Conservation (phyloP, 768 basidiomycete species). For the Albatrellus ellisii region DNA sequence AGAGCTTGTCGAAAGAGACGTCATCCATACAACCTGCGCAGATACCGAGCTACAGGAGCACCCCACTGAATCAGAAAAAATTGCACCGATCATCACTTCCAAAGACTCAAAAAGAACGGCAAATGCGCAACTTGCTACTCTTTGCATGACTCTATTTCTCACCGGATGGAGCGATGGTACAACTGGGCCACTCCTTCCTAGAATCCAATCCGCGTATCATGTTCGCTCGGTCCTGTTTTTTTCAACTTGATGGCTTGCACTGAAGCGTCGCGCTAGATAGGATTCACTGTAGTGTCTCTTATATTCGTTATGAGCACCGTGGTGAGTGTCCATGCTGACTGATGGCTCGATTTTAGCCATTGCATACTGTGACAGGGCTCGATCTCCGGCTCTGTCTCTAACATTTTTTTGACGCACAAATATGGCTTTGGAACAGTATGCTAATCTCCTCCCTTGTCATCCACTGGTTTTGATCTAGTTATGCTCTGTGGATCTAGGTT, state of each 20-base stretch:
- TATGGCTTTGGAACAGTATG: conserved; percentile 32
- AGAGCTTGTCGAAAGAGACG: not conserved
- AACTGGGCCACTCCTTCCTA: conserved; percentile 61
- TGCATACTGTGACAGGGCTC: conserved; percentile 24
- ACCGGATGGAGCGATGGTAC: conserved; percentile 24
- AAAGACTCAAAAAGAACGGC: too few relatives aligned
- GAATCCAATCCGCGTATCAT: conserved; percentile 46
- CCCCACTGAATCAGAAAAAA: not conserved
- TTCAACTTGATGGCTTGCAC: not conserved
- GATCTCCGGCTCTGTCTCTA: conserved; percentile 25
- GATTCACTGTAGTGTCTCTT: conserved; percentile 11
- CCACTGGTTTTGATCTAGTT: not conserved
- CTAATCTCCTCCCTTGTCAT: conserved; percentile 6
- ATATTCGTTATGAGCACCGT: conserved; percentile 11
- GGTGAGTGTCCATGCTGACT: conserved; percentile 1
- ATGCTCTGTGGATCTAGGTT: not conserved
- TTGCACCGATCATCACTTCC: not conserved
- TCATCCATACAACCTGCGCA: not conserved
- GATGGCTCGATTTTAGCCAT: not conserved
- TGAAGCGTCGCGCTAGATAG: conserved; percentile 4
- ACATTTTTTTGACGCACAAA: conserved; percentile 25
- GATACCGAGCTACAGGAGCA: not conserved
- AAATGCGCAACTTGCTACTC: not conserved
- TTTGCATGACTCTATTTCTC: not conserved
- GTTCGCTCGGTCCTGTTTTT: conserved; percentile 17